phyloP scores from a whole-genome alignment of 2,329 filamentous ascomycete species.

The Pleomassaria siparia region DNA sequence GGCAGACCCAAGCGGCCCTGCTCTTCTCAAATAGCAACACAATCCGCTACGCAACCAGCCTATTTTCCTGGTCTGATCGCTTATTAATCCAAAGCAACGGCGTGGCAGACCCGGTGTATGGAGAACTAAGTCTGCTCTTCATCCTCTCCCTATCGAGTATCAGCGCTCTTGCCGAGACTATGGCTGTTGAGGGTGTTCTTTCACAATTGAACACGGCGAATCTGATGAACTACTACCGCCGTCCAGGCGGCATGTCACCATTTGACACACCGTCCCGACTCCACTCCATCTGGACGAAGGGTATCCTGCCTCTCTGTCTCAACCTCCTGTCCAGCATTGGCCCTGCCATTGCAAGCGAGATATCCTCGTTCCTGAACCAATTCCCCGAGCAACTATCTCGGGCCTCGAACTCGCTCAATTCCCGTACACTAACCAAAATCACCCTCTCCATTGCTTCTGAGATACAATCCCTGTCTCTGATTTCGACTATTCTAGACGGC shows the following conservation, averaged over 20 bases:
- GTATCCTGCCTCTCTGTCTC: conserved; percentile 81
- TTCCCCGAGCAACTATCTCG: conserved; percentile 78
- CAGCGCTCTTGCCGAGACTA: conserved; percentile 79
- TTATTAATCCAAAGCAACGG: conserved; percentile 58
- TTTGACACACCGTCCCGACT: conserved; percentile 76
- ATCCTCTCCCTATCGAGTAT: conserved; percentile 84
- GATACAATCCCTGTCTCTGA: conserved; percentile 74
- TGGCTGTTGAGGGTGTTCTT: conserved; percentile 84
- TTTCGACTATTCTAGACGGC: conserved; percentile 70
- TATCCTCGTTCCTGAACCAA: conserved; percentile 84
- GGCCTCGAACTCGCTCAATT: conserved; percentile 72
- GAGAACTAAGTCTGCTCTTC: conserved; percentile 86
- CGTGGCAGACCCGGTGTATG: conserved; percentile 84
- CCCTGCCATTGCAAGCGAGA: conserved; percentile 77
- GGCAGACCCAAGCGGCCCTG: conserved; percentile 53
- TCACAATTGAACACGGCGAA: conserved; percentile 77
- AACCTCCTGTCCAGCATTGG: conserved; percentile 85
- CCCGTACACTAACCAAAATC: conserved; percentile 56
- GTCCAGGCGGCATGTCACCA: conserved; percentile 68
- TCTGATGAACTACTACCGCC: conserved; percentile 74
- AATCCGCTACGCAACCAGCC: conserved; percentile 76
- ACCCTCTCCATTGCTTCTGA: conserved; percentile 75
- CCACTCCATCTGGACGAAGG: conserved; percentile 87
- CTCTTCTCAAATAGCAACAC: conserved; percentile 64
- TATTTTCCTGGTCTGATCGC: conserved; percentile 93